A percentile compares a stretch with the other conserved stretches of the same genome.
phyloP scores from a whole-genome alignment of 768 basidiomycete genomes.

The Chalciporus pseudorubinellus region DNA sequence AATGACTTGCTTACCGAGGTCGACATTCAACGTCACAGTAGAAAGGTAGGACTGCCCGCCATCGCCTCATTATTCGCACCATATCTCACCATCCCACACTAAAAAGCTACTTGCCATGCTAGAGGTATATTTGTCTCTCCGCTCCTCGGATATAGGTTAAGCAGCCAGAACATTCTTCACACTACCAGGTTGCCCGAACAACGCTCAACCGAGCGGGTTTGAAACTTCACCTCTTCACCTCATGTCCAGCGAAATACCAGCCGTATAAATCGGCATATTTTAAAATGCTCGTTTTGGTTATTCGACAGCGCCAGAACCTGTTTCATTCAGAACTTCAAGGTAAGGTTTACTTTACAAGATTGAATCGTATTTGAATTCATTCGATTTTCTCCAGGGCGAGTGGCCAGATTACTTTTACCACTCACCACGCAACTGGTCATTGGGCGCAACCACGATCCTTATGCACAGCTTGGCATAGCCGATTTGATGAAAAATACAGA shows the following conservation, averaged over 20 bases:
- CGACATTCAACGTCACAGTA: constrained; percentile 23
- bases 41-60: constrained; percentile 22
- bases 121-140: constrained; percentile 42
- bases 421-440: constrained; percentile 32
- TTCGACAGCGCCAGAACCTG: constrained; percentile 32
- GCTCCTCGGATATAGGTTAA: neutral
- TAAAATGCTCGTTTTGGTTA: constrained; percentile 42
- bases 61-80: neutral
- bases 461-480: constrained; percentile 35
- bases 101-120: constrained; percentile 46
- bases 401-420: constrained; percentile 33
- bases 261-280: constrained; percentile 50
- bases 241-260: constrained; percentile 39
- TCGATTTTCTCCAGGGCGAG: constrained; percentile 24
- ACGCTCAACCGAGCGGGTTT: constrained; percentile 45
- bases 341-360: constrained; percentile 4
- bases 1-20: constrained; percentile 15
- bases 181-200: constrained; percentile 42
- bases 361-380: constrained; percentile 4
- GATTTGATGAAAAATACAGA: constrained; percentile 24
- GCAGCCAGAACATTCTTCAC: neutral
- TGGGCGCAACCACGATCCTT: constrained; percentile 27
- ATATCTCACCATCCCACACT: constrained; percentile 7
- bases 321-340: constrained; percentile 29
- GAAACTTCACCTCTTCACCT: constrained; percentile 44